Conservation (phyloP, 805 yeast genomes). For the Kregervanrija fluxuum region DNA sequence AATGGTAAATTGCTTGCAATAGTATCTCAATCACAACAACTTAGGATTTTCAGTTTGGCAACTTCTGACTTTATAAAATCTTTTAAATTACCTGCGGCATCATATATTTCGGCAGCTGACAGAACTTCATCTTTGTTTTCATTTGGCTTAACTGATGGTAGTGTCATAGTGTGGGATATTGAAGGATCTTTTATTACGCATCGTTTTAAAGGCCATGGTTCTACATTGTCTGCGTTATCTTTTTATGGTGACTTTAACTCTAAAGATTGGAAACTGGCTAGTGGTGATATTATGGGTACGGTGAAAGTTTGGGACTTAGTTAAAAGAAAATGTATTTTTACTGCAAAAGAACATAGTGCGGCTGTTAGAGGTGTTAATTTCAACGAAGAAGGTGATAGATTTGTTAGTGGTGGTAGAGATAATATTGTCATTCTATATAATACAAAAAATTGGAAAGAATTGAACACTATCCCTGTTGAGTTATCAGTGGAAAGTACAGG, state of each 20-base stretch:
- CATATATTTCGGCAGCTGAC: slow-evolving; percentile 71
- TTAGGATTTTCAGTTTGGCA: slow-evolving; percentile 54
- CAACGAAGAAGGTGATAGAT: slow-evolving; percentile 38
- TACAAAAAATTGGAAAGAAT: slow-evolving; percentile 43
- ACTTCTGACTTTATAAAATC: slow-evolving; percentile 36
- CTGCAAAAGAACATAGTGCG: slow-evolving; percentile 65
- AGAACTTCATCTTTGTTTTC: slow-evolving; percentile 79
- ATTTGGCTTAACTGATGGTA: slow-evolving; percentile 93
- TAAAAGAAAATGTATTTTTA: slow-evolving; percentile 59
- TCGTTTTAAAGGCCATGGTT: slow-evolving; percentile 87
- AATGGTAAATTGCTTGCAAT: slow-evolving; percentile 65
- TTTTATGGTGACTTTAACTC: slow-evolving; percentile 71
- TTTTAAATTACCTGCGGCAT: slow-evolving; percentile 68
- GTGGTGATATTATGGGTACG: slow-evolving; percentile 56
- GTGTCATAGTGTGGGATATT: slow-evolving; percentile 85
- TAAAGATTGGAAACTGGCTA: slow-evolving; percentile 68
- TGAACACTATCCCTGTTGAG: slow-evolving; percentile 62
- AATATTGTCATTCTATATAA: slow-evolving; percentile 59
- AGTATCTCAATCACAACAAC: slow-evolving; percentile 77
- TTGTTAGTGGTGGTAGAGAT: slow-evolving; percentile 88
- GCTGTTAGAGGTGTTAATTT: slow-evolving; percentile 85
- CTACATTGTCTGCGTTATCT: slow-evolving; percentile 66
- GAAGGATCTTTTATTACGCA: slow-evolving; percentile 86
- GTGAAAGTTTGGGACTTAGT: slow-evolving; percentile 59
- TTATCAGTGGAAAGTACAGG: slow-evolving; percentile 72